Base-by-base conservation (phyloP, 2,329 filamentous ascomycete genomes). In the Microdochium paspali region DNA sequence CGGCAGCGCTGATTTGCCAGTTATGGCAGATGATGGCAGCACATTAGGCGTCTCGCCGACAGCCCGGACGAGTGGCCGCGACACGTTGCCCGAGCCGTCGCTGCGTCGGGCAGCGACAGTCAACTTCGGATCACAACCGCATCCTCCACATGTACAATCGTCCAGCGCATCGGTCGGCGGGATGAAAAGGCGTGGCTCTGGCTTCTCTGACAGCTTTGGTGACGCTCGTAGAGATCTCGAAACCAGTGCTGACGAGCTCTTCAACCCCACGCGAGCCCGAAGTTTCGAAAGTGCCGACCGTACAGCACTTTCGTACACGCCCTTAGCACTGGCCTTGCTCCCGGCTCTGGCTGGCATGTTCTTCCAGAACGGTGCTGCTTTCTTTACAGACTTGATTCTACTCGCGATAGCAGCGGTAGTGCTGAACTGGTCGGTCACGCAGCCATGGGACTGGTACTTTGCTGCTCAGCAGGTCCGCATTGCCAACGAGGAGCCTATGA, bases 361-460 rank as follows among this genome's bases (percentile, higher is more conserved):
- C 48, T 94, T 95, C 62, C 79, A 86, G 51, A 87, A 95, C 67
- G 91, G 91, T 12, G 85, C 84, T 56, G 79, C 84, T 1, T 76
- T 96, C 51, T 80, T 90, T 47, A 95, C 90, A 0, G 91, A 97
- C 64, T 67, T 95, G 24, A 84, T 93, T 56, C 72, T 97, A 28
- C 68, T 97, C 26, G 81, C 78, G 2, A 66, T 97, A 51, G 87
- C 87, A 2, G 87, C 85, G 4, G 77, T 96, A 42, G 94, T 96
- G 58, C 71, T 97, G 51, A 90, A 95, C 62, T 96, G 90, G 88
- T 90, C 87, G 44, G 85, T 96, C 40, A 84, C 88, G 48, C 73
- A 93, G 54, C 91, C 91, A 56, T 97, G 91, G 90, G 73, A 80
- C 46, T 90, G 85, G 85, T 90, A 90, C 64, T 74, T 79, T 54